These are phyloP conservation scores for Lipomyces spencermartinsiae DNA, from an alignment of 805 yeast species.

Conservation along the genomic window DNA sequence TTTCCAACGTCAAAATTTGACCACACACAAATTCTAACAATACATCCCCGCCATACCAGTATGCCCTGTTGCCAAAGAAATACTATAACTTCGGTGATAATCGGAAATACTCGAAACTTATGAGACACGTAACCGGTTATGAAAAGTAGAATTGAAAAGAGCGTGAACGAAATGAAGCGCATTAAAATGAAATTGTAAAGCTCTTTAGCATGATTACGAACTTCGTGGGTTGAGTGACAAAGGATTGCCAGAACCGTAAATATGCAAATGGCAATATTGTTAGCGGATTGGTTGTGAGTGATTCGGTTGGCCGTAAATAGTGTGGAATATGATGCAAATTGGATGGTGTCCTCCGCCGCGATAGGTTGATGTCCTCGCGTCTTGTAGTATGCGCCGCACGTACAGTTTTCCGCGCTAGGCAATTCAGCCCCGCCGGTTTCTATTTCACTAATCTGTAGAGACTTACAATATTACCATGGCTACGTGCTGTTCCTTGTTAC, in stretches of 20 bases:
- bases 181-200: conserved; percentile 13
- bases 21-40: not conserved
- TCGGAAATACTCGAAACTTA: conserved; percentile 22
- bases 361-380: not conserved
- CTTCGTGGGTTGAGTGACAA: not conserved
- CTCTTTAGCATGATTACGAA: not conserved
- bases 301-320: not conserved
- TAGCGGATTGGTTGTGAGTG: not conserved
- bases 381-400: no score
- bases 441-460: no score
- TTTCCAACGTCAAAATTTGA: not conserved
- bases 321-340: not conserved
- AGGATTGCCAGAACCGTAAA: not conserved
- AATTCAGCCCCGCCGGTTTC: no score
- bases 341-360: not conserved
- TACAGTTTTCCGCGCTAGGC: no score
- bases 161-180: conserved; percentile 21
- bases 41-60: conserved; percentile 13
- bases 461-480: no score
- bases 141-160: conserved; percentile 20
- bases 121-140: conserved; percentile 34
- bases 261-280: not conserved
- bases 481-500: no score
- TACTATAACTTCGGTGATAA: not conserved
- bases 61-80: conserved; percentile 24